Base-by-base conservation (phyloP, 75 land plant genomes). In the Cupressus sempervirens region DNA sequence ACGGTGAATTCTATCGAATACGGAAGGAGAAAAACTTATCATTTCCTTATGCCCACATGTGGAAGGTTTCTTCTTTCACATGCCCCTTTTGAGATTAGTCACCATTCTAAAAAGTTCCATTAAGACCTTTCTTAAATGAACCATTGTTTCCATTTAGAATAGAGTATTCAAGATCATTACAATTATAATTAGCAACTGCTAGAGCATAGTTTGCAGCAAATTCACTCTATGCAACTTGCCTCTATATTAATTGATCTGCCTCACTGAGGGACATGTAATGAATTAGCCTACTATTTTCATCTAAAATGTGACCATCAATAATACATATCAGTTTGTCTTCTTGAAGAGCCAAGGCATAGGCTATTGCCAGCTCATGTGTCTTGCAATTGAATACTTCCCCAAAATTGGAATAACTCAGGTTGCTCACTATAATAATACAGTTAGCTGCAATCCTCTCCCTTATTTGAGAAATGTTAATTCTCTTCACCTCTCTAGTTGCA, bases 341-440 rank as follows among this genome's bases (percentile, higher is more conserved):
- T 81, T 91, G 91, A 84, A 98, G 89, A 38, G 97, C 97, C 70
- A 92, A 89, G 29, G 99, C 99, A 93, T 99, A 98, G 40, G 99
- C 98, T 45, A 98, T 98, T 45, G 99, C 99, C 52, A 98, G 97
- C 90, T 98, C 99, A 91, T 96, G 96, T 36, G 99, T 95, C 99
- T 98, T 98, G 99, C 99, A 98, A 85, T 98, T 98, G 75, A 98
- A 75, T 79, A 96, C 99, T 89, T 98, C 94, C 87, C 99, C 99
- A 86, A 97, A 88, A 70, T 95, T 95, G 81, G 98, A 96, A 86
- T 91, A 96, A 11, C 99, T 97, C 72, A 98, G 86, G 84, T 98
- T 98, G 91, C 93, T 92, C 41, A 98, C 86, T 76, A 98, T 84
- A 7, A 96, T 97, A 67, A 98, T 91, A 88, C 99, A 95, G 84